A percentile compares a stretch with the other conserved stretches of the same genome.
Conservation (phyloP, 2,329 filamentous ascomycete genomes). For the Ascochyta clinopodiicola region DNA sequence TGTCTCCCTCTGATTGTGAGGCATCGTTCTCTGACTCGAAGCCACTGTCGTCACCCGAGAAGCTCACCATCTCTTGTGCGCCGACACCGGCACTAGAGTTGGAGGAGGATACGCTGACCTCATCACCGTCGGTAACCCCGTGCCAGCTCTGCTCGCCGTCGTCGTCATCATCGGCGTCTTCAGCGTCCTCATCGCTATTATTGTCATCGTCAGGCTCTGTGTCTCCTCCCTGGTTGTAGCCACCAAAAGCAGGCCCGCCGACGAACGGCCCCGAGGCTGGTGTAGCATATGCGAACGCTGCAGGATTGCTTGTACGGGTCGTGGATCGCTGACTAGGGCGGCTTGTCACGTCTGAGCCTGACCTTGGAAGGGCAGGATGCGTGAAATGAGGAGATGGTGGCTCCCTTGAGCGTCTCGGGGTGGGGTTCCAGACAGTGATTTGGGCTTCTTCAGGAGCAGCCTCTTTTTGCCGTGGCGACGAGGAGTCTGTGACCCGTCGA, state of each 20-base stretch:
- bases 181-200: slow-evolving; percentile 37
- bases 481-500: slow-evolving; percentile 51
- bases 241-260: slow-evolving; percentile 34
- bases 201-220: slow-evolving; percentile 46
- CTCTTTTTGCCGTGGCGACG: slow-evolving; percentile 26
- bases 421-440: slow-evolving; percentile 44
- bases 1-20: slow-evolving; percentile 22
- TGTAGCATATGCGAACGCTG: slow-evolving; percentile 75
- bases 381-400: slow-evolving; percentile 52
- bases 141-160: slow-evolving; percentile 36
- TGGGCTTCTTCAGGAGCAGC: slow-evolving; percentile 29
- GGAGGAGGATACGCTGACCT: slow-evolving; percentile 23
- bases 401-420: slow-evolving; percentile 54
- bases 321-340: slow-evolving; percentile 52
- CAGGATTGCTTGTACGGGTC: slow-evolving; percentile 45
- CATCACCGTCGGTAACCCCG: slow-evolving; percentile 27
- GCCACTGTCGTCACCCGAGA: slow-evolving; percentile 45
- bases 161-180: slow-evolving; percentile 36
- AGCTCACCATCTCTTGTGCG: slow-evolving; percentile 41
- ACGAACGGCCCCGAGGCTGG: slow-evolving; percentile 64
- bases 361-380: slow-evolving; percentile 31
- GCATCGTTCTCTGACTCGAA: slow-evolving; percentile 41
- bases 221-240: slow-evolving; percentile 39
- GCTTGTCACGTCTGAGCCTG: slow-evolving; percentile 47
- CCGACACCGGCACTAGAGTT: slow-evolving; percentile 20